Percentiles rank a stretch among this genome's conserved stretches.
Conservation (phyloP, 108 stramenopile genomes). For the Skeletonema marinoi region DNA sequence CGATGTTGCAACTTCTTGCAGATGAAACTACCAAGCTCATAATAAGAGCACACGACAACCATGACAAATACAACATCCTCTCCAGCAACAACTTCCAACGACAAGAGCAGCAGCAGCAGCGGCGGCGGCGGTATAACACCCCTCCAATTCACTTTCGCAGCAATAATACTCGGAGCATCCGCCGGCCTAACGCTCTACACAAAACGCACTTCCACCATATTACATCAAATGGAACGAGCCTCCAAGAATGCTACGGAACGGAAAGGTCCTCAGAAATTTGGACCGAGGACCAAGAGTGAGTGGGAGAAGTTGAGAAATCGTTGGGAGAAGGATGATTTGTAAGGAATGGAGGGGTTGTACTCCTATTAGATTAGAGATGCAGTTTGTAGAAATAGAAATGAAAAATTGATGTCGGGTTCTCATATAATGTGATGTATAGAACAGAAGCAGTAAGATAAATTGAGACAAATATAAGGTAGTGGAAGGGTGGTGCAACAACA, state of each 20-base stretch:
- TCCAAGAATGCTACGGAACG: slow-evolving; percentile 42
- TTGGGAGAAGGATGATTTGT: slow-evolving; percentile 68
- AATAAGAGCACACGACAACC: too few relatives aligned
- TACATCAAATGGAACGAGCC: slow-evolving; percentile 59
- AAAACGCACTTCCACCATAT: slow-evolving; percentile 59
- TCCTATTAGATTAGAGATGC: too few relatives aligned
- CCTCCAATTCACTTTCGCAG: slow-evolving; percentile 48
- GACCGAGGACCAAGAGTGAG: slow-evolving; percentile 67
- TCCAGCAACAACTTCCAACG: background rate
- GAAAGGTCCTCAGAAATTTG: slow-evolving; percentile 53
- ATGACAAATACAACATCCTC: background rate
- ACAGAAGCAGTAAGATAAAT: too few relatives aligned
- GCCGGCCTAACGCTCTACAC: slow-evolving; percentile 81
- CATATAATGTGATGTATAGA: too few relatives aligned
- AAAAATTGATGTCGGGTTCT: too few relatives aligned
- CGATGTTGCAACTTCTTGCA: too few relatives aligned
- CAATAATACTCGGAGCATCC: slow-evolving; percentile 62
- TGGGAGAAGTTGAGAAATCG: slow-evolving; percentile 69
- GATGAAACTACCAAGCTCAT: too few relatives aligned
- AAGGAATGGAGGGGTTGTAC: background rate
- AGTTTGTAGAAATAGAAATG: too few relatives aligned
- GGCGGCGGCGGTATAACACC: slow-evolving; percentile 17
- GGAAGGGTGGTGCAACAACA: too few relatives aligned
- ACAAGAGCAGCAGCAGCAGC: background rate
- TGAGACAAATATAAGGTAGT: too few relatives aligned